A percentile compares a stretch with the other conserved stretches of the same genome.
phyloP scores from a whole-genome alignment of 2,329 filamentous ascomycete genomes.

The Cytospora piceicola region DNA sequence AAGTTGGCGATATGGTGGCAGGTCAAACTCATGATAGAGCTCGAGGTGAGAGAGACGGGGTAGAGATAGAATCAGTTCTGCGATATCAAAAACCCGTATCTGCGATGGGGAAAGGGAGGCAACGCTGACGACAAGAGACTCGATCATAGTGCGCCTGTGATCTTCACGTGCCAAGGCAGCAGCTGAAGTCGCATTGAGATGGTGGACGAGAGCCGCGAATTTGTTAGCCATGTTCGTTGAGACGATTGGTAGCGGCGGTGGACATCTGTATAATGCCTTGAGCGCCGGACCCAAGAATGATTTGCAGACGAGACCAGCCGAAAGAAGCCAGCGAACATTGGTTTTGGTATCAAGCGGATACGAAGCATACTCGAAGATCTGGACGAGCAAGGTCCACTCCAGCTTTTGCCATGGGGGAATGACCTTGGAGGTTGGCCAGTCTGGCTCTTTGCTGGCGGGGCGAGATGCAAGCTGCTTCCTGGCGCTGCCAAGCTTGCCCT shows the following conservation, averaged over 20 bases:
- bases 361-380: constrained; percentile 72
- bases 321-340: constrained; percentile 64
- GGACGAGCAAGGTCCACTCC: constrained; percentile 64
- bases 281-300: constrained; percentile 74
- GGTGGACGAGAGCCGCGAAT: constrained; percentile 59
- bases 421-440: constrained; percentile 29
- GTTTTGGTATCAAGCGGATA: constrained; percentile 54
- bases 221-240: constrained; percentile 48
- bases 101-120: constrained; percentile 57
- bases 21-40: constrained; percentile 71
- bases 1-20: constrained; percentile 66
- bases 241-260: constrained; percentile 56
- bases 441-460: constrained; percentile 16
- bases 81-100: constrained; percentile 51
- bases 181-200: constrained; percentile 44
- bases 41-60: constrained; percentile 71
- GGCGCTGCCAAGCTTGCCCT: constrained; percentile 8
- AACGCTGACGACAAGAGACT: constrained; percentile 72
- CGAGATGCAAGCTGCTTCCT: constrained; percentile 18
- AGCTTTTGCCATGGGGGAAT: constrained; percentile 39
- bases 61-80: constrained; percentile 63
- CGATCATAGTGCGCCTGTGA: constrained; percentile 63
- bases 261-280: constrained; percentile 71
- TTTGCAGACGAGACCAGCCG: constrained; percentile 64
- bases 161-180: constrained; percentile 64